Evolutionary conservation across 1,139 yeast species (phyloP), one percentile per base, ranked within the genome.

Genomic region (Yamadazyma membranifaciens): DNA sequence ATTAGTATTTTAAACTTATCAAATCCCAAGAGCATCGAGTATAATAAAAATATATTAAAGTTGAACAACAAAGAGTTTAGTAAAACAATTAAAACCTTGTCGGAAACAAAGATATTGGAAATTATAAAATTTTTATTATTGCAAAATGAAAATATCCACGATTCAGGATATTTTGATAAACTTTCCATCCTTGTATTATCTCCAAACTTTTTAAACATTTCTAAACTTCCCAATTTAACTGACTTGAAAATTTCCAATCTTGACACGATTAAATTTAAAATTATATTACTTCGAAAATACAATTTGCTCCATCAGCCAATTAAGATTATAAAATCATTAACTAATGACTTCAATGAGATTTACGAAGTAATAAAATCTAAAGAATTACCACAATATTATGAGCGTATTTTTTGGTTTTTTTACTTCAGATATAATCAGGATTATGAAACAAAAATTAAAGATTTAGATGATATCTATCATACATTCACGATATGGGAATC

Each of bases 401-500:
- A 71, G 48, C 47, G 76, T 22, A 63, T 68, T 3, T 59, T 69
- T 11, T 71, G 76, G 76, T 66, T 63, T 45, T 69, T 67, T 45
- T 59, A 63, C 44, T 67, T 69, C 41, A 70, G 69, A 31, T 68
- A 67, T 10, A 52, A 50, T 27, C 46, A 41, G 32, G 36, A 28
- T 9, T 55, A 58, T 27, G 70, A 65, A 44, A 27, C 45, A 6
- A 46, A 58, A 39, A 61, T 71, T 9, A 43, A 49, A 16, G 34
- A 40, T 10, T 45, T 69, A 27, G 41, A 55, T 36, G 52, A 52
- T 15, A 27, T 64, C 22, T 40, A 44, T 31, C 60, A 56, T 37
- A 54, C 66, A n/a, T 57, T 65, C 35, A 49, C 69, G 37, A 69
- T 71, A 9, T 71, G 74, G 75, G 75, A 71, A 45, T 57, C 73